Evolutionary conservation across 768 basidiomycete genomes (phyloP).

Genomic region (Dentipellis fragilis): DNA sequence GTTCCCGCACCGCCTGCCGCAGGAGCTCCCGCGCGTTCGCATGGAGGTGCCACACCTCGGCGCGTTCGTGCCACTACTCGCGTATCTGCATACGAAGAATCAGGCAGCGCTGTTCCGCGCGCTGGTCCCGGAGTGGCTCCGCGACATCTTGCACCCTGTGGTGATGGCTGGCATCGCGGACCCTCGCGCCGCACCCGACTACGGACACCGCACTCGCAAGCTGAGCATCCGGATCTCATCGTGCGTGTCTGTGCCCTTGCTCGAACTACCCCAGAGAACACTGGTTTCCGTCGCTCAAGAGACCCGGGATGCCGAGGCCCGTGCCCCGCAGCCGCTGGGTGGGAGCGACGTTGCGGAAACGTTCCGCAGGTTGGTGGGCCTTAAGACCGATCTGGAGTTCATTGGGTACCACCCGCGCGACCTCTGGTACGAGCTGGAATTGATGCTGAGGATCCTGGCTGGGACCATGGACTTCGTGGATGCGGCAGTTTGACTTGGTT

Average conservation of each 20-base stretch:
- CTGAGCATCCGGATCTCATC: background rate
- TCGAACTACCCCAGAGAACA: background rate
- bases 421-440: background rate
- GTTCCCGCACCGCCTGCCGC: background rate
- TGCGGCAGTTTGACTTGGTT: no score
- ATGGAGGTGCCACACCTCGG: background rate
- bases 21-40: background rate
- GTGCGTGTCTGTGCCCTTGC: background rate
- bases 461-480: background rate
- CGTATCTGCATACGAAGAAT: background rate
- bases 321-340: background rate
- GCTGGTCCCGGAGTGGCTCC: constrained; percentile 1
- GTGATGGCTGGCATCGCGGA: no score
- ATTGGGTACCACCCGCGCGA: background rate
- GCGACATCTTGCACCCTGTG: background rate
- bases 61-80: background rate
- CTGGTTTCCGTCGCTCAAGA: background rate
- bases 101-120: constrained; percentile 1
- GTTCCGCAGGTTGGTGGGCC: background rate
- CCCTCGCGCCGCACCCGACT: background rate
- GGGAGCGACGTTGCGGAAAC: background rate
- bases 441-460: background rate
- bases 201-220: background rate
- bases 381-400: background rate
- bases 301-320: background rate